Evolutionary conservation across 2,329 filamentous ascomycete species (phyloP), one percentile per base, ranked within the genome.

Genomic region (Microdochium nivale): DNA sequence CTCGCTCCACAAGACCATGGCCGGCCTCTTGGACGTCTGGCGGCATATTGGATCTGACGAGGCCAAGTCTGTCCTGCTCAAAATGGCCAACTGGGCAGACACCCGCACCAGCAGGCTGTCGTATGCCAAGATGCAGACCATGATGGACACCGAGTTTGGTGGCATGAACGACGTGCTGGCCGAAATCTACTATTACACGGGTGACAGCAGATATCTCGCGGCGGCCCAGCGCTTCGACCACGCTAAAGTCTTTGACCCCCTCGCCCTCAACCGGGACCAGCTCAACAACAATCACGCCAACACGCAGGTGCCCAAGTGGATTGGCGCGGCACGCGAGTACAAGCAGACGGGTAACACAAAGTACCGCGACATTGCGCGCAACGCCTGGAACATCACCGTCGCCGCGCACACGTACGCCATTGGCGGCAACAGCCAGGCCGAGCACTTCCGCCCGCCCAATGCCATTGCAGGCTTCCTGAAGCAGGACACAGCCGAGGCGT

Each of bases 271-370:
- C 40, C 57, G 65, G n/a, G 77, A 79, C 53, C 56, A 63, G 1
- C 65, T 79, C 23, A 65, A 69, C 47, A 76, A 76, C 0, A 60
- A 75, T 2, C 77, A 79, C 52, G 76, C 76, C 44, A 79, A 79
- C 55, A 79, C 76, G 0, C 71, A 79, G 48, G 68, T 78, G 1
- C 75, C 76, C 2, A 79, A 79, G 53, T 78, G 74, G 74, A 76
- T 79, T 14, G 76, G 76, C 9, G 74, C 74, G 1, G 64, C 68
- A 0, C 67, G 68, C 2, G 71, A 78, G 59, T 79, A 72, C 60
- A 73, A 75, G 53, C 70, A 72, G 2, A 76, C 74, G 0, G 74
- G 75, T 2, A 65, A 65, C 8, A 54, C 64, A 14, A 62, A 65
- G 3, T 79, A 79, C 55, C 65, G 66, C 8, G 69, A 75, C 24